Evolutionary conservation across 1,139 yeast genomes (phyloP), one percentile per base, ranked within the genome.

Genomic region (Protomyces pachydermus): DNA sequence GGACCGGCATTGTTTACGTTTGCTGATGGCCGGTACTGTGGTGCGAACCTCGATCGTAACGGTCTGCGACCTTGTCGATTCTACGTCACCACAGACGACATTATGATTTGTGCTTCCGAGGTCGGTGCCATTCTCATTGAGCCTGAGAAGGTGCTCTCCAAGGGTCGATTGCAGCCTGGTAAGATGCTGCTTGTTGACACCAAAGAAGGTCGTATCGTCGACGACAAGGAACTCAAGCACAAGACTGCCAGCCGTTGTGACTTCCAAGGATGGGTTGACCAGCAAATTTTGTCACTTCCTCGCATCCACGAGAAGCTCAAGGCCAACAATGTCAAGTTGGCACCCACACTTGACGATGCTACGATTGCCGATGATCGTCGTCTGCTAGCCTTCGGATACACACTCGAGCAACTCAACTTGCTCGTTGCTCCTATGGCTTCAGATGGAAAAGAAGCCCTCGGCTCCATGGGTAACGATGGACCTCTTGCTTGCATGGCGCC

Each of bases 1-100:
- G 98, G 98, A 70, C 98, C 98, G 45, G 98, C 98, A 51, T 81
- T 93, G 71, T 89, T 93, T 80, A 91, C 96, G 42, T 93, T 93
- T 77, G 95, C 98, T 45, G 98, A 93, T 76, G 98, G 96, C 69
- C 84, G 98, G 73, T 93, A 89, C 81, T 90, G 97, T 79, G 98
- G 98, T 79, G 98, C 98, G 62, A 91, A 91, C 75, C 82, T 93
- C 71, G 98, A 93, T 78, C 85, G 98, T 79, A 93, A 93, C 75
- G 98, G 98, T 70, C 83, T 93, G 73, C 87, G 98, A 79, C 98
- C 98, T 56, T 93, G 98, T 80, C 90, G 98, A 76, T 93, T 89
- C 81, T 93, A 93, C 76, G 86, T 93, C 70, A 91, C 97, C 58
- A 88, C 86, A 71, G 98, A 93, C 75, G 96, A 91, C 77, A 84